Base-by-base conservation (phyloP, 768 basidiomycete genomes). In the Boletus sensibilis region DNA sequence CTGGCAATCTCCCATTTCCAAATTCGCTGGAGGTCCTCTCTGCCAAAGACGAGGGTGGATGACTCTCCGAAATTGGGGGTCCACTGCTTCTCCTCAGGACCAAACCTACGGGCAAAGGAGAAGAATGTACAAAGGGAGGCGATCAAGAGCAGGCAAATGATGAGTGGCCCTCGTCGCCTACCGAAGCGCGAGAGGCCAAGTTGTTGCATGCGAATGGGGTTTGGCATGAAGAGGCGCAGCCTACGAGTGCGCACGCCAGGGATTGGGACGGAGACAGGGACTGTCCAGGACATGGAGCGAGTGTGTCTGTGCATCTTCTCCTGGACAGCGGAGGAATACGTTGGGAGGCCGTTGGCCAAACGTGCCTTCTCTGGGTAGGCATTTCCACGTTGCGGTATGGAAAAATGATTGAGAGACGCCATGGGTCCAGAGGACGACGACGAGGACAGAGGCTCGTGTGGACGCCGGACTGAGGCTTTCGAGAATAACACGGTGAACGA, bases 1-100 rank as follows among this genome's bases (percentile, higher is more conserved):
- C 92, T 91, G 33, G 84, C 77, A 54, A 98, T 82, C 74, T 99
- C 96, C 94, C 94, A 98, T 57, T 86, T 79, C 95, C 95, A 98
- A 72, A 99, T 91, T 54, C 87, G 80, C 65, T 89, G 90, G 40
- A 97, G 69, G 66, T 98, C 94, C 55, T 89, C 84, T 46, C 86
- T 79, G 54, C 78, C 78, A 66, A 82, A 93, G 35, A 94, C 83
- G 29, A 94, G 79, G 10, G 92, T 92, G 25, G 88, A 76, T 16
- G 84, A 78, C 44, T 87, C 84, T 39, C 78, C 78, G 45, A 83
- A 79, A 18, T 79, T 76, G 37, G 79, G 73, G 13, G 85, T 79
- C 86, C 87, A 89, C 55, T 80, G 79, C 62, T 83, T 85, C 49
- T 82, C 81, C 55, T 80, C 76, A 1, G 83, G 77, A 25, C 80